Evolutionary conservation across 2,329 filamentous ascomycete species (phyloP), one percentile per base, ranked within the genome.

Genomic region (Aspergillus tubingensis): DNA sequence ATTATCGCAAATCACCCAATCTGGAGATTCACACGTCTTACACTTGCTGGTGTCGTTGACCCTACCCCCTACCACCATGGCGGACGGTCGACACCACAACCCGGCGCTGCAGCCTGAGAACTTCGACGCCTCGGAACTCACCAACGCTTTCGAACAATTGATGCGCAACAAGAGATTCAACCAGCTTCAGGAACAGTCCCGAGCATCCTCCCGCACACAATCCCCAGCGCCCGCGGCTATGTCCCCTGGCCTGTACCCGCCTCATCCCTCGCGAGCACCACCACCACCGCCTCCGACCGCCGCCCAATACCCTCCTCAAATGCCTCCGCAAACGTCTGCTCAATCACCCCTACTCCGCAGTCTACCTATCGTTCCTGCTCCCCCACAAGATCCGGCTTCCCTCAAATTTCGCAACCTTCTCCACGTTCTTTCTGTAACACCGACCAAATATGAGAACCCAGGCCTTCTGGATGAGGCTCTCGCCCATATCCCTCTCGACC

Each of bases 371-470:
- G 81, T 89, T 54, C 93, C 95, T 3, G 88, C 89, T 11, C 84
- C 92, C 23, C 94, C 95, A 6, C 82, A 86, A 70, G 90, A 94
- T 74, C 79, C 84, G 58, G 82, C 85, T 19, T 90, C 89, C 0
- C 83, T 90, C 62, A 91, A 91, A 68, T 92, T 93, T 69, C 85
- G 90, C 68, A 96, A 90, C 77, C 85, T 96, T 62, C 84, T 98
- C 48, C 85, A 96, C 66, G 92, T 91, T 19, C 80, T 98, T 19
- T 96, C 94, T 15, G 84, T 90, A 61, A 96, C 92, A 49, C 95
- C 95, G 17, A 90, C 89, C 19, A 95, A 94, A 74, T 99, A 96
- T 80, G 95, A 99, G 77, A 98, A 99, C 76, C 94, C 95, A 0
- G 95, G 95, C 38, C 81, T 98, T 10, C 81, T 99, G 55, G 95